A percentile compares a stretch with the other conserved stretches of the same genome.
phyloP scores from a whole-genome alignment of 257 asterid genomes.

The Sherardia arvensis region DNA sequence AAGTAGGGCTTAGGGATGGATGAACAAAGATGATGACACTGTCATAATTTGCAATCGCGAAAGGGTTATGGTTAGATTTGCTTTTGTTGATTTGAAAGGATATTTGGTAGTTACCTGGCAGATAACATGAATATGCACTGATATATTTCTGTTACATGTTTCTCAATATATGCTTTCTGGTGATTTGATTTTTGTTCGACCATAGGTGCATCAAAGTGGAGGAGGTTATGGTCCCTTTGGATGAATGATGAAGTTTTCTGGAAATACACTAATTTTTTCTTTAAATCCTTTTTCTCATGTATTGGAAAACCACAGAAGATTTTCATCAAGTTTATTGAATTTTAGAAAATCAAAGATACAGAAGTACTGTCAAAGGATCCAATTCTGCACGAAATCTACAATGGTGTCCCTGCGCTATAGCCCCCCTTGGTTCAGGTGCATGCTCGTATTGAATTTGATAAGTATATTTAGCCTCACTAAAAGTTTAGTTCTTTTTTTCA shows the following conservation, averaged over 20 bases:
- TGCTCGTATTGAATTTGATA: slow-evolving; percentile 18
- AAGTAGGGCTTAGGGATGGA: neutral
- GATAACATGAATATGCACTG: neutral
- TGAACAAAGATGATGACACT: neutral
- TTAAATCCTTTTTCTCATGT: slow-evolving; percentile 63
- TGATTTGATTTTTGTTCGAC: slow-evolving; percentile 49
- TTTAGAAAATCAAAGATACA: slow-evolving; percentile 35
- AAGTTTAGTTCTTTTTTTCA: neutral
- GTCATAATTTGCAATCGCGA: neutral
- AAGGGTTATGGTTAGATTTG: neutral
- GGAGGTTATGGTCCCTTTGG: slow-evolving; percentile 37
- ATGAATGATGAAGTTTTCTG: slow-evolving; percentile 59
- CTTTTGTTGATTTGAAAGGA: neutral
- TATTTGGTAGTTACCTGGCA: neutral
- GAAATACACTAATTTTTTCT: slow-evolving; percentile 62
- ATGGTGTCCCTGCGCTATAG: slow-evolving; percentile 64
- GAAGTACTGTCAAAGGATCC: slow-evolving; percentile 32
- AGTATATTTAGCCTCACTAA: neutral
- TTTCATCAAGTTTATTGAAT: slow-evolving; percentile 28
- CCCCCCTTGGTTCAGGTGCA: slow-evolving; percentile 96
- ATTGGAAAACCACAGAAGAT: slow-evolving; percentile 63
- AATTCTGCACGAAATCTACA: slow-evolving; percentile 27
- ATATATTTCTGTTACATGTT: neutral
- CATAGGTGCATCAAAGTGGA: slow-evolving; percentile 52
- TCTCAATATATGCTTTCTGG: slow-evolving; percentile 25